These are phyloP conservation scores for Chaetomiaceae sp. DNA, from an alignment of 2,329 filamentous ascomycete genomes.

Conservation along the genomic window DNA sequence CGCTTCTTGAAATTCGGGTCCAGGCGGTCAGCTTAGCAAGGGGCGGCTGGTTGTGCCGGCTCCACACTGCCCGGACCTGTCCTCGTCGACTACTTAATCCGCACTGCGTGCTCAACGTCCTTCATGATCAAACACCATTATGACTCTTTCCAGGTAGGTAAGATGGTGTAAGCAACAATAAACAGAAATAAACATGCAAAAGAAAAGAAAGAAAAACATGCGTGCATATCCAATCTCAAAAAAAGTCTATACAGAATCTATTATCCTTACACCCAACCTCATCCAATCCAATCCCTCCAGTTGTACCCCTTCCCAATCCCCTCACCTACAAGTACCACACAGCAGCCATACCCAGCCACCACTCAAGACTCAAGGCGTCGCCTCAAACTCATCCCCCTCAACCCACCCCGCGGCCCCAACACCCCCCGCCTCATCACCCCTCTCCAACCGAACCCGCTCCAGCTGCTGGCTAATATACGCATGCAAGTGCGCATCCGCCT, in stretches of 20 bases:
- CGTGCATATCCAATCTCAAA: conserved; percentile 1
- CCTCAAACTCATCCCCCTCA: conserved; percentile 45
- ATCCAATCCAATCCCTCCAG: neutral
- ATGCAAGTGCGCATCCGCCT: conserved; percentile 67
- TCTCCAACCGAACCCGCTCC: conserved; percentile 61
- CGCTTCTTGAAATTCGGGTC: conserved; percentile 4
- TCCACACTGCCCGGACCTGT: neutral
- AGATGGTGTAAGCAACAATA: no score
- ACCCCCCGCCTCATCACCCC: conserved; percentile 34
- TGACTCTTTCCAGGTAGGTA: no score
- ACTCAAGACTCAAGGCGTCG: conserved; percentile 23
- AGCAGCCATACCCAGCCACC: no score
- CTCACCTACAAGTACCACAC: no score
- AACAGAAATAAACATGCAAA: no score
- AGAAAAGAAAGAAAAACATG: no score
- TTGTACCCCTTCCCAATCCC: neutral
- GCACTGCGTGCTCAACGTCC: no score
- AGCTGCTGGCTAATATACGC: conserved; percentile 80
- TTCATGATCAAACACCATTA: no score
- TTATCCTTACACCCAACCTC: neutral
- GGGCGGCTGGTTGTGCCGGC: neutral
- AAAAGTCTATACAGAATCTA: conserved; percentile 1
- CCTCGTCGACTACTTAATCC: no score
- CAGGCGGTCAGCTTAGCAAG: neutral
- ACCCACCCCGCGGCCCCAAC: conserved; percentile 36